phyloP scores from a whole-genome alignment of 2,329 filamentous ascomycete genomes.

The Bipolaris gigantea region DNA sequence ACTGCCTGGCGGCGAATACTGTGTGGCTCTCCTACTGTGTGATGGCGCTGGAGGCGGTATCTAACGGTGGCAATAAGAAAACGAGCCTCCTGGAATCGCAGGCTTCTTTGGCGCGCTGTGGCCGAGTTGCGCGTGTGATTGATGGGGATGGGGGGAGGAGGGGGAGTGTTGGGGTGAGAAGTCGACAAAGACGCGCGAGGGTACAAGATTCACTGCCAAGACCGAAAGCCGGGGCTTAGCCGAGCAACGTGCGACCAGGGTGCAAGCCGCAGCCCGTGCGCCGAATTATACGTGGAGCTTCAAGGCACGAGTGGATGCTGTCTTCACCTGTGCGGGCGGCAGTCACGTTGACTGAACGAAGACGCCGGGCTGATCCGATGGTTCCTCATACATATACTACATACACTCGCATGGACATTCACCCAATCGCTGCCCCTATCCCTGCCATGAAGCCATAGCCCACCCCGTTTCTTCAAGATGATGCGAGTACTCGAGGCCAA shows the following conservation, averaged over 20 bases:
- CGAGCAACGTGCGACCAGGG: slow-evolving; percentile 7
- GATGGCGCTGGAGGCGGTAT: slow-evolving; percentile 2
- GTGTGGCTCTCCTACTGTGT: slow-evolving; percentile 1
- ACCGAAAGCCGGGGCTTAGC: slow-evolving; percentile 22
- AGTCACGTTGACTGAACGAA: not conserved
- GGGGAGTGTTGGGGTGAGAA: not conserved
- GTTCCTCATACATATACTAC: not conserved
- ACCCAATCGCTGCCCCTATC: slow-evolving; percentile 1
- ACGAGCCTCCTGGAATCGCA: slow-evolving; percentile 1
- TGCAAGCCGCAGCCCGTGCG: slow-evolving; percentile 16
- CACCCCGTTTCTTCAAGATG: slow-evolving; percentile 37
- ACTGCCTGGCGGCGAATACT: slow-evolving; percentile 6
- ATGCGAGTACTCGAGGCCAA: slow-evolving; percentile 64
- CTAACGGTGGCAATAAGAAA: not conserved
- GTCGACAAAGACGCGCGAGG: slow-evolving; percentile 6
- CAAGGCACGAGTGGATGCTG: not conserved
- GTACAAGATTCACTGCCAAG: slow-evolving; percentile 20
- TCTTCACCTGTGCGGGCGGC: not conserved
- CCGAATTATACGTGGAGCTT: slow-evolving; percentile 29
- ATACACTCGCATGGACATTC: not conserved
- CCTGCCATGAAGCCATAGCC: slow-evolving; percentile 26
- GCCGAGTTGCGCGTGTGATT: slow-evolving; percentile 9
- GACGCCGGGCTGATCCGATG: not conserved
- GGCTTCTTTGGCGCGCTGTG: slow-evolving; percentile 4
- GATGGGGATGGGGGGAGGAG: slow-evolving; percentile 9